Conservation (phyloP, 305 asterid genomes). For the Caryopteris hybrid region DNA sequence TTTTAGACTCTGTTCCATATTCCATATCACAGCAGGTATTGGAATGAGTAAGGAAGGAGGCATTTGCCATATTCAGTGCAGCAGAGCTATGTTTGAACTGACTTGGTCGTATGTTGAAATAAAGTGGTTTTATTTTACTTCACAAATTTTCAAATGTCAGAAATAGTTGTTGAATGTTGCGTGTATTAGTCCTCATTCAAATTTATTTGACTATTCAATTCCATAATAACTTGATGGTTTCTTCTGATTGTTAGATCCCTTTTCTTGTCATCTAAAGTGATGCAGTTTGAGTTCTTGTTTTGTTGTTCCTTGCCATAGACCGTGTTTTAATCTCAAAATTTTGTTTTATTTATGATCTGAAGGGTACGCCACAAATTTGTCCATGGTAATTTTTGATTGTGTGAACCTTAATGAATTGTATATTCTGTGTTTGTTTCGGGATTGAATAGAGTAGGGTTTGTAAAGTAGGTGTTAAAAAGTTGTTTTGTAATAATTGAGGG, state of each 20-base stretch:
- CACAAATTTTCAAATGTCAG: neutral
- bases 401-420: too few relatives aligned
- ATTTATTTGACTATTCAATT: neutral
- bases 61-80: neutral
- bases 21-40: neutral
- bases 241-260: neutral
- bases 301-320: too few relatives aligned
- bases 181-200: neutral
- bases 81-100: neutral
- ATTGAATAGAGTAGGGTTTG: too few relatives aligned
- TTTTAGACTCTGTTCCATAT: neutral
- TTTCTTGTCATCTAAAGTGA: neutral
- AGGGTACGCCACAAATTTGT: too few relatives aligned
- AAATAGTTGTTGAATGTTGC: neutral
- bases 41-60: neutral
- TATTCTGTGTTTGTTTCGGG: too few relatives aligned
- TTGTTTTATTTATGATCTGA: too few relatives aligned
- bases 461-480: too few relatives aligned
- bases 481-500: too few relatives aligned
- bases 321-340: too few relatives aligned
- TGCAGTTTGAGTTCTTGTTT: too few relatives aligned
- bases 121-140: neutral
- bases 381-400: too few relatives aligned
- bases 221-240: neutral
- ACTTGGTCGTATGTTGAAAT: conserved; percentile 6